Evolutionary conservation across 331 rosid species (phyloP).

Genomic region (Arachis monticola): DNA sequence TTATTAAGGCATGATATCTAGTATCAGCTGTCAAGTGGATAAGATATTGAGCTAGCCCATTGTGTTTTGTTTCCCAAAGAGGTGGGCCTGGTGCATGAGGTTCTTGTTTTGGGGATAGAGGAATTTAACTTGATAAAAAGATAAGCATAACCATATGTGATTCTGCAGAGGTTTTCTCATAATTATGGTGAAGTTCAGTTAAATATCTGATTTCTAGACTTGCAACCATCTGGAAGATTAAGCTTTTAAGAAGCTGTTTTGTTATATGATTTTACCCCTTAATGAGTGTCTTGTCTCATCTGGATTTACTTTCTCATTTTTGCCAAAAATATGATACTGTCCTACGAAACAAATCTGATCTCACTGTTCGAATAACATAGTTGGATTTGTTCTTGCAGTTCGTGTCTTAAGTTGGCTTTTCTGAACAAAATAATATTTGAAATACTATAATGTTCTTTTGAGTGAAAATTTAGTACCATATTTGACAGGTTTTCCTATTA

Average conservation of each 20-base stretch:
- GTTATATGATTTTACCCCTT: background rate
- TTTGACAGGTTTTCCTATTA: background rate
- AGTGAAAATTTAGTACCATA: background rate
- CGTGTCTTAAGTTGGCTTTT: slow-evolving; percentile 6
- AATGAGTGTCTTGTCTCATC: background rate
- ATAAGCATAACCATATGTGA: background rate
- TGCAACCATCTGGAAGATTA: background rate
- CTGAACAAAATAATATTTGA: slow-evolving; percentile 3
- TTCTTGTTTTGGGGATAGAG: background rate
- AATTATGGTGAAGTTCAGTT: slow-evolving; percentile 1
- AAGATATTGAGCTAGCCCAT: slow-evolving; percentile 1
- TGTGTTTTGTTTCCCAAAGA: background rate
- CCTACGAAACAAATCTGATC: slow-evolving; percentile 6
- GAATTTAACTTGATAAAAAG: background rate
- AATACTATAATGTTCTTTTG: background rate
- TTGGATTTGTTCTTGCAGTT: background rate
- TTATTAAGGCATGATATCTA: background rate
- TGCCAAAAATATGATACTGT: slow-evolving; percentile 19
- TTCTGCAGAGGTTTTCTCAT: background rate
- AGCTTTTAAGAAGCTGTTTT: slow-evolving; percentile 5
- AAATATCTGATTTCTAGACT: slow-evolving; percentile 14
- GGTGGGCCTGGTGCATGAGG: no score
- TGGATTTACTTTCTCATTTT: slow-evolving; percentile 33
- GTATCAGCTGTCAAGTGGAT: background rate
- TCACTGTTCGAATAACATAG: background rate